These are phyloP conservation scores for Cylindrotheca closterium DNA, from an alignment of 108 stramenopile genomes.

Conservation along the genomic window DNA sequence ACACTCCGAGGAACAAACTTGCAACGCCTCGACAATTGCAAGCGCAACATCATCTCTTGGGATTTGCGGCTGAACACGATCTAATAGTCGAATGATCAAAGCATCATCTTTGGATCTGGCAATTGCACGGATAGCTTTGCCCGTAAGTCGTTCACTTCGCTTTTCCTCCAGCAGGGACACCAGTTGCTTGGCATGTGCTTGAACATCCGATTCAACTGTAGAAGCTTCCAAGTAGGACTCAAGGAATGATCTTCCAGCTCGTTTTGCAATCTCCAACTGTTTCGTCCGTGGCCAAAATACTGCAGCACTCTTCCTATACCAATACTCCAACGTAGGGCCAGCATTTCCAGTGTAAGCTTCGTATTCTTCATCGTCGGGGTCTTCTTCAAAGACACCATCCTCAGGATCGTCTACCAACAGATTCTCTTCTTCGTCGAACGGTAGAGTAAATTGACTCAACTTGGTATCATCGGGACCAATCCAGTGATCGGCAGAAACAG, in stretches of 20 bases:
- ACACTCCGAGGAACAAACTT: no score
- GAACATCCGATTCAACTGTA: not conserved
- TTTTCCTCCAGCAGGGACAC: not conserved
- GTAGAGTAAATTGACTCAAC: not conserved
- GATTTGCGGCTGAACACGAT: no score
- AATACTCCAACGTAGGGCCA: conserved; percentile 16
- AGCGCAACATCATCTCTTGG: no score
- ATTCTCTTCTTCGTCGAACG: conserved; percentile 2
- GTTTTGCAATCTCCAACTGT: not conserved
- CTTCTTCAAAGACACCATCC: conserved; percentile 10
- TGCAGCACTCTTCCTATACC: not conserved
- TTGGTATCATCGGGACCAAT: conserved; percentile 10
- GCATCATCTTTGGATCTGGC: no score
- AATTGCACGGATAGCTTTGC: no score
- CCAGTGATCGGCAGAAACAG: not conserved
- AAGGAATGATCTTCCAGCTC: conserved; percentile 3
- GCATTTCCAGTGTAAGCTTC: conserved; percentile 12
- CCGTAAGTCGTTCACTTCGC: no score
- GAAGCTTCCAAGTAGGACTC: conserved; percentile 3
- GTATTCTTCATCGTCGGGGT: not conserved
- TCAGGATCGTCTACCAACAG: not conserved
- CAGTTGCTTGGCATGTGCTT: not conserved
- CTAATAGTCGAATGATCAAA: no score
- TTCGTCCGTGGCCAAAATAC: conserved; percentile 12
- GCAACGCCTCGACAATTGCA: no score